Evolutionary conservation across 2,329 filamentous ascomycete genomes (phyloP), one percentile per base, ranked within the genome.

Genomic region (Colletotrichum plurivorum): DNA sequence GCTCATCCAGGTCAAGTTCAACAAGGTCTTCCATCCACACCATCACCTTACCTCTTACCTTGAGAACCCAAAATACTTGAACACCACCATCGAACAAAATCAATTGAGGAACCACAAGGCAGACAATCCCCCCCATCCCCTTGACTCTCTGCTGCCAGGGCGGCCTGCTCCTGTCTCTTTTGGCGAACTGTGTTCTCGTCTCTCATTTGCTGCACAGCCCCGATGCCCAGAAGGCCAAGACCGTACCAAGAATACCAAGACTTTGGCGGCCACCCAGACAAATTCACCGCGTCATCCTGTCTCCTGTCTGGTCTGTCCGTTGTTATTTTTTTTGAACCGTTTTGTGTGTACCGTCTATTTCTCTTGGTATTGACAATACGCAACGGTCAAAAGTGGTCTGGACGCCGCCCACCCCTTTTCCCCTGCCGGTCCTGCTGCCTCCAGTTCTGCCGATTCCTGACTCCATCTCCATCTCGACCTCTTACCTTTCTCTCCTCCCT

Each of bases 171-270:
- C 41, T 46, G 48, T 61, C 22, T 22, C 48, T 25, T 62, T 62
- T 54, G 59, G 39, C 49, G 39, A 46, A 36, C 36, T 31, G 41
- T 20, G 31, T 48, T 9, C 49, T n/a, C 55, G 63, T 60, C 60
- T 49, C 45, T 69, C 67, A 69, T 69, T 69, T 71, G 69, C 54
- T 69, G 69, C 69, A 71, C 69, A 71, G 69, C 69, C 69, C 69
- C 69, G 61, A 63, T 70, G 69, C 69, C 69, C 69, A 71, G 69
- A 70, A 70, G 61, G 69, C 69, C 69, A 71, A 71, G 69, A 66
- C 67, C 18, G 3, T 70, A 69, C 66, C 69, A 71, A 70, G 69
- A 69, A 61, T 71, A 69, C 69, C 69, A 71, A 70, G 69, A 69
- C 69, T 59, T 59, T 71, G 60, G 66, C 67, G 67, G 62, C 65